phyloP scores from a whole-genome alignment of 148 eudicot genomes.

The Rhododendron molle region DNA sequence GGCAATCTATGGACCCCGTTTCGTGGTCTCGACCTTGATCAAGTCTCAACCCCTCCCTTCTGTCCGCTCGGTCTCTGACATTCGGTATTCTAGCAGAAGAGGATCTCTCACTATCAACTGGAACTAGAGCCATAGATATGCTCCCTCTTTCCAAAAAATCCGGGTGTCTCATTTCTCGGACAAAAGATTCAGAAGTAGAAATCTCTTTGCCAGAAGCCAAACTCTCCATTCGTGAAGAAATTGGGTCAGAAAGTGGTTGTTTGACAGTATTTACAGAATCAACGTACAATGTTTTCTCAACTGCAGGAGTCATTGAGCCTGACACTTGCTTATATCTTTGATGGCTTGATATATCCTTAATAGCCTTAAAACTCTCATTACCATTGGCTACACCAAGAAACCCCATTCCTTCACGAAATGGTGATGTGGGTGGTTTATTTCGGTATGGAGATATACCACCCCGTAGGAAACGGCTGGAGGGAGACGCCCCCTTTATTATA shows the following conservation, averaged over 20 bases:
- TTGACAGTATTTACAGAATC: constrained; percentile 43
- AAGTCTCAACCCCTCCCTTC: background rate
- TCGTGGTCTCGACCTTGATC: constrained; percentile 8
- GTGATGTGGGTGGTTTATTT: constrained; percentile 54
- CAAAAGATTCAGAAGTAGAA: constrained; percentile 11
- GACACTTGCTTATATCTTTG: constrained; percentile 25
- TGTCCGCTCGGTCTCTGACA: background rate
- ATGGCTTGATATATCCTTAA: constrained; percentile 20
- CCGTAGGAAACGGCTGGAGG: constrained; percentile 46
- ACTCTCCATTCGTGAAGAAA: constrained; percentile 29
- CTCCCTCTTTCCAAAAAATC: constrained; percentile 7
- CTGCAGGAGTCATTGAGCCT: constrained; percentile 30
- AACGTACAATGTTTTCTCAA: constrained; percentile 60
- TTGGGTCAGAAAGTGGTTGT: constrained; percentile 25
- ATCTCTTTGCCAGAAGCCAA: background rate
- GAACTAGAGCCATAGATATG: background rate
- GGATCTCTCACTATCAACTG: background rate
- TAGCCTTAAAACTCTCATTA: constrained; percentile 31
- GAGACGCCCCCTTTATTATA: constrained; percentile 43
- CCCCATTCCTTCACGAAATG: constrained; percentile 49
- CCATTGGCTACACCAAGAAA: constrained; percentile 52
- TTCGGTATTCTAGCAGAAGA: background rate
- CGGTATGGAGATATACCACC: constrained; percentile 51
- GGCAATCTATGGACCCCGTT: background rate
- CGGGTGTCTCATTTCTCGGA: constrained; percentile 13